Evolutionary conservation across 1,284 basidiomycete species (phyloP).

Genomic region (Moniliella sp.): DNA sequence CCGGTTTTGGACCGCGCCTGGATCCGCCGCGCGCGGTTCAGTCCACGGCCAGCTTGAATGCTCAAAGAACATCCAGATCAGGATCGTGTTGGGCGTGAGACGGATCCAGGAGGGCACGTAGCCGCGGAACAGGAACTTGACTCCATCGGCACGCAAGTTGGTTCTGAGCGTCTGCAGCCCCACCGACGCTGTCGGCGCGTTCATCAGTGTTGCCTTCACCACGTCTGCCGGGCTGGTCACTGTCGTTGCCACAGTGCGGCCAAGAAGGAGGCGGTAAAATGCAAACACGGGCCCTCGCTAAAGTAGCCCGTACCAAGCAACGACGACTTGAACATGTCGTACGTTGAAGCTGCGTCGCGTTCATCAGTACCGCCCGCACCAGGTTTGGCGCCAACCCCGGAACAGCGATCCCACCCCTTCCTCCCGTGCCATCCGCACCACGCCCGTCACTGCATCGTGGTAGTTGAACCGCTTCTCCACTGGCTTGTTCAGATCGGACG

Average conservation of each 20-base stretch:
- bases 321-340: constrained; percentile 2
- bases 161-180: constrained; percentile 10
- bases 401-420: constrained; percentile 37
- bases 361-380: constrained; percentile 41
- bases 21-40: not conserved
- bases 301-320: constrained; percentile 20
- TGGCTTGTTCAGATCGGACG: constrained; percentile 32
- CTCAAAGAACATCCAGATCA: constrained; percentile 1
- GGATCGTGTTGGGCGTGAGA: constrained; percentile 16
- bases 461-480: constrained; percentile 20
- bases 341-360: constrained; percentile 32
- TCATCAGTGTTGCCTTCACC: constrained; percentile 39
- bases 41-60: constrained; percentile 1
- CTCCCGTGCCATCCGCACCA: constrained; percentile 36
- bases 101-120: constrained; percentile 40
- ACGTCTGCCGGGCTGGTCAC: constrained; percentile 33
- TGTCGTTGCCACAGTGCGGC: constrained; percentile 40
- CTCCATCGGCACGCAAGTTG: constrained; percentile 33
- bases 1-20: not conserved
- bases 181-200: constrained; percentile 8
- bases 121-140: constrained; percentile 40
- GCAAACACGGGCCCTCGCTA: constrained; percentile 37
- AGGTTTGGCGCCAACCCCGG: constrained; percentile 39
- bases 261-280: constrained; percentile 38
- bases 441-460: constrained; percentile 36